Base-by-base conservation (phyloP, 108 stramenopile genomes). In the Cylindrotheca fusiformis region DNA sequence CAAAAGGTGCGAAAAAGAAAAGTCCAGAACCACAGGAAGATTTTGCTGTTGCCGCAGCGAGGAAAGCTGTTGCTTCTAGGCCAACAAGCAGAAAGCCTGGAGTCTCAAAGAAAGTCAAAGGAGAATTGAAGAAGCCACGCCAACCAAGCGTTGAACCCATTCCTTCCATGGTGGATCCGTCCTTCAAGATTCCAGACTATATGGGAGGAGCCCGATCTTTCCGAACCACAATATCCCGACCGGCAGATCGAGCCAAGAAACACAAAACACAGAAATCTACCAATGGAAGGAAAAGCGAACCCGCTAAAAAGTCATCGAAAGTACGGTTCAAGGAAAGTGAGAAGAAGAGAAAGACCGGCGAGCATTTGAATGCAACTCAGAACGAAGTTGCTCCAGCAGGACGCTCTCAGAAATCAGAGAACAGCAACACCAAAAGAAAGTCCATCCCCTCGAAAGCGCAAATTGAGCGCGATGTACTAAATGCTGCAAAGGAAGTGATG, bases 401-500 rank as follows among this genome's bases (percentile, higher is more conserved):
- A 45, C 14, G 41, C 36, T 21, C 45, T 41, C 32, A 45, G 1
- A 24, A 44, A 20, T 8, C 36, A 41, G 36, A 41, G 6, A 14
- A 41, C 36, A 41, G 14, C 10, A 41, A 41, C 10, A 41, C 14
- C 10, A 14, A 41, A 41, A 10, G 10, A 14, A 19, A 17, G 18
- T 31, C 23, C 25, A 61, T 28, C 21, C 68, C 60, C 2, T 60
- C 63, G 14, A 70, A 72, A 45, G 56, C 76, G 69, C 61, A 82
- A 68, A 71, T 83, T n/a, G 79, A 86, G 31, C 45, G 20, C 63
- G 71, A 80, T 36, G 48, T 81, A 20, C 58, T 86, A 62, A 71
- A 78, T 61, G 74, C 79, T 32, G 66, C 67, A 21, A 71, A 80
- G 18, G 75, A 81, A 23, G 75, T 82, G 52, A 68, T 90, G 69